phyloP scores from a whole-genome alignment of 2,329 filamentous ascomycete genomes.

The Emergomyces africanus region DNA sequence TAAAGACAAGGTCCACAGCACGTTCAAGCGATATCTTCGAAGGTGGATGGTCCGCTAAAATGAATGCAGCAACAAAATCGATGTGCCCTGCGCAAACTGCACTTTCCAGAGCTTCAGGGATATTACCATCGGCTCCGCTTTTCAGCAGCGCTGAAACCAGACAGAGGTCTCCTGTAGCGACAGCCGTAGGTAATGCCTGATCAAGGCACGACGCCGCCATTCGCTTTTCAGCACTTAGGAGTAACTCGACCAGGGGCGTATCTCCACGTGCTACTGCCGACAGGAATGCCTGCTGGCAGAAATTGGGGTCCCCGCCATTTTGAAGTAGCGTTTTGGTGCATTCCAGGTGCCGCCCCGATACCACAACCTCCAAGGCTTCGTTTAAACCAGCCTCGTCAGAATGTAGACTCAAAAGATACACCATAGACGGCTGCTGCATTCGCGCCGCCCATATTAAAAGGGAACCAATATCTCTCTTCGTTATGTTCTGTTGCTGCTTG shows the following conservation, averaged over 20 bases:
- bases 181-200: slow-evolving; percentile 6
- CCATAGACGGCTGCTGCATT: slow-evolving; percentile 6
- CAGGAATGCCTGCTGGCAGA: slow-evolving; percentile 8
- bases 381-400: slow-evolving; percentile 7
- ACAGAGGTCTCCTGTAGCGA: slow-evolving; percentile 6
- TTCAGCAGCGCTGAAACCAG: slow-evolving; percentile 8
- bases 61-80: slow-evolving; percentile 44
- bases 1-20: slow-evolving; percentile 38
- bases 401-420: slow-evolving; percentile 8
- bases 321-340: slow-evolving; percentile 8
- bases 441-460: slow-evolving; percentile 8
- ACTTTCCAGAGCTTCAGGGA: slow-evolving; percentile 4
- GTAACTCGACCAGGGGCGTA: slow-evolving; percentile 5
- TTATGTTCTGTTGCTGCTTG: slow-evolving; percentile 5
- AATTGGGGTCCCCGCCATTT: slow-evolving; percentile 11
- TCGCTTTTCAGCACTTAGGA: slow-evolving; percentile 7
- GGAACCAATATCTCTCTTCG: slow-evolving; percentile 3
- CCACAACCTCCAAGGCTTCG: slow-evolving; percentile 3
- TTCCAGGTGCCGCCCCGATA: slow-evolving; percentile 7
- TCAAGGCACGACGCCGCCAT: slow-evolving; percentile 8
- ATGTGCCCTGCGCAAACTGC: slow-evolving; percentile 27
- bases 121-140: slow-evolving; percentile 10
- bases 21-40: slow-evolving; percentile 36
- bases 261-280: slow-evolving; percentile 6
- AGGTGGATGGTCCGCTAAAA: slow-evolving; percentile 43